Conservation (phyloP, 2,329 filamentous ascomycete genomes). For the Ceratocystis harringtonii region DNA sequence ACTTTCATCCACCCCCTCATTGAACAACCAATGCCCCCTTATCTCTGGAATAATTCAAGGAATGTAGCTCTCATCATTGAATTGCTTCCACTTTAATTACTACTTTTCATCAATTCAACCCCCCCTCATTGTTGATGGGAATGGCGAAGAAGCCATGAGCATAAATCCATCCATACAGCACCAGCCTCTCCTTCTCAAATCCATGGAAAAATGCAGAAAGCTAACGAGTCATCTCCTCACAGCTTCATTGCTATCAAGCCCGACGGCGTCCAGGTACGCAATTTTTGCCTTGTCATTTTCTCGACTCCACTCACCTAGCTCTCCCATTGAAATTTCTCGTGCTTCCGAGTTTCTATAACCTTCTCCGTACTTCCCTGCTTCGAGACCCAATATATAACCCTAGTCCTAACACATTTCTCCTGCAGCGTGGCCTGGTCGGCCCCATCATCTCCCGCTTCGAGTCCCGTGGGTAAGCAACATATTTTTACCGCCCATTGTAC, state of each 20-base stretch:
- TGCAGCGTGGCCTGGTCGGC: constrained; percentile 86
- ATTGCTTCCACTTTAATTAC: neutral
- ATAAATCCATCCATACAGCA: constrained; percentile 19
- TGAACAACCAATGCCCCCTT: neutral
- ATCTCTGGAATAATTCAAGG: no score
- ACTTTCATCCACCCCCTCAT: neutral
- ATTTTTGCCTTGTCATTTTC: neutral
- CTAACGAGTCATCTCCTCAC: constrained; percentile 16
- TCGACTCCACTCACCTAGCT: neutral
- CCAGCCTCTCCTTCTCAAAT: constrained; percentile 20
- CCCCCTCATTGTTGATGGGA: neutral
- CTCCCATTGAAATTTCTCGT: neutral
- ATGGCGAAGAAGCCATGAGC: constrained; percentile 3
- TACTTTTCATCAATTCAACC: neutral
- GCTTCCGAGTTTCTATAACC: constrained; percentile 10
- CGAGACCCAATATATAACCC: constrained; percentile 10
- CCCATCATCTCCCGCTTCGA: constrained; percentile 98
- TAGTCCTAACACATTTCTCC: constrained; percentile 10
- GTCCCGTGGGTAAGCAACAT: constrained; percentile 60
- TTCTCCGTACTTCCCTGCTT: constrained; percentile 11
- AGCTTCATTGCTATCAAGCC: constrained; percentile 99
- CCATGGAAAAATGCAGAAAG: neutral
- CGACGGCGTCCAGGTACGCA: constrained; percentile 87
- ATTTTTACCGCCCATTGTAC: neutral
- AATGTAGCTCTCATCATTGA: no score